Conservation (phyloP, 177 flowering plant genomes). For the Telopea speciosissima region DNA sequence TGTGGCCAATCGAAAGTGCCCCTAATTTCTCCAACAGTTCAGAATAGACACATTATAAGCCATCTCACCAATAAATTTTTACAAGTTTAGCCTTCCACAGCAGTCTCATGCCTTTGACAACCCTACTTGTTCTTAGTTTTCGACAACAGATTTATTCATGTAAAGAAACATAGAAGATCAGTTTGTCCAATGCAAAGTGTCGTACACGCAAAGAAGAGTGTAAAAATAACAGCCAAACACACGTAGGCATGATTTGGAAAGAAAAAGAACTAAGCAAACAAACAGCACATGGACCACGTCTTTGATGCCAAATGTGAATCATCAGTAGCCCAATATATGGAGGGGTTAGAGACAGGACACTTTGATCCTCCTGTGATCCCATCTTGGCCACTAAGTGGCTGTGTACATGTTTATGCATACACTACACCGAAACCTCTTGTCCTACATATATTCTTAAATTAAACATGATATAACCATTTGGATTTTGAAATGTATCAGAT, state of each 20-base stretch:
- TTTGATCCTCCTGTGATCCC: neutral
- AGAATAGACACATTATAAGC: too few relatives aligned
- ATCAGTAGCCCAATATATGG: neutral
- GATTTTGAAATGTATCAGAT: neutral
- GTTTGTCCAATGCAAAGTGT: too few relatives aligned
- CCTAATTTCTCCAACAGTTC: too few relatives aligned
- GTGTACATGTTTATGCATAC: neutral
- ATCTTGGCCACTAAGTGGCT: neutral
- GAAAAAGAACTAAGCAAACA: too few relatives aligned
- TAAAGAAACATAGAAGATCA: too few relatives aligned
- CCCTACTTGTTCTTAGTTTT: neutral
- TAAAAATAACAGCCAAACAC: too few relatives aligned
- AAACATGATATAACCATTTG: neutral
- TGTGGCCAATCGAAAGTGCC: too few relatives aligned
- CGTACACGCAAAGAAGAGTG: too few relatives aligned
- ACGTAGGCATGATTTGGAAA: too few relatives aligned
- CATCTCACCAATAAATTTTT: too few relatives aligned
- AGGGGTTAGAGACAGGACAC: neutral
- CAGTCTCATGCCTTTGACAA: neutral
- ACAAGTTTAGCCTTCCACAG: too few relatives aligned
- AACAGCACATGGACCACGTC: neutral
- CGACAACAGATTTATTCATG: too few relatives aligned
- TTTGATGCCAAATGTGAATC: neutral
- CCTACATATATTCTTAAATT: neutral
- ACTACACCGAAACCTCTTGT: neutral